Evolutionary conservation across 306 rosid species (phyloP), one percentile per base, ranked within the genome.

Genomic region (Cajanus cajan): DNA sequence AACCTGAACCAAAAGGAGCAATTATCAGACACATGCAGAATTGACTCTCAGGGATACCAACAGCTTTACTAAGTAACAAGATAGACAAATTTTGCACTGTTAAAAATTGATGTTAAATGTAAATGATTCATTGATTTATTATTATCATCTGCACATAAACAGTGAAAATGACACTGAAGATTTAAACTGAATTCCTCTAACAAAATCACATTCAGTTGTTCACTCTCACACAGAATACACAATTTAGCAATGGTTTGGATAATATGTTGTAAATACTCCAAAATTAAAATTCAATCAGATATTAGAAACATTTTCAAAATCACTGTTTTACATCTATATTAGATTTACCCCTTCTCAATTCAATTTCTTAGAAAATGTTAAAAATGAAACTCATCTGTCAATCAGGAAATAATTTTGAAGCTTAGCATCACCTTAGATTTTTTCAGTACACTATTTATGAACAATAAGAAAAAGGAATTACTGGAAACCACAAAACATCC

Each of bases 1-100:
- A 84, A 94, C 97, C 98, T 94, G 87, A 83, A 83, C 68, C 80
- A 84, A 86, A 68, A 68, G 34, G 61, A 82, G 39, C 69, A 83
- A 76, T n/a, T 24, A 54, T 80, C 51, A 74, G 81, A 81, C 63
- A 64, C 6, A 12, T 8, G 50, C 28, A 63, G 44, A 76, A 76
- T 66, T 34, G 50, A 80, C 63, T 65, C 61, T 69, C 54, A 66
- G 77, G 78, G 36, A 71, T 57, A 10, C 41, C 48, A 70, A 18
- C 68, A 70, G 15, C 78, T 18, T 19, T 33, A 76, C 62, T 55
- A 69, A 57, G 28, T 33, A 68, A 43, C 43, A 68, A 74, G 65
- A 58, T 59, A 9, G n/a, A 54, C 63, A 50, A 43, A 51, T n/a
- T 62, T 69, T 78, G 25, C 55, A 45, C 37, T 10, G 21, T 59